Base-by-base conservation (phyloP, 2,329 filamentous ascomycete genomes). In the Verticillium isaacii region DNA sequence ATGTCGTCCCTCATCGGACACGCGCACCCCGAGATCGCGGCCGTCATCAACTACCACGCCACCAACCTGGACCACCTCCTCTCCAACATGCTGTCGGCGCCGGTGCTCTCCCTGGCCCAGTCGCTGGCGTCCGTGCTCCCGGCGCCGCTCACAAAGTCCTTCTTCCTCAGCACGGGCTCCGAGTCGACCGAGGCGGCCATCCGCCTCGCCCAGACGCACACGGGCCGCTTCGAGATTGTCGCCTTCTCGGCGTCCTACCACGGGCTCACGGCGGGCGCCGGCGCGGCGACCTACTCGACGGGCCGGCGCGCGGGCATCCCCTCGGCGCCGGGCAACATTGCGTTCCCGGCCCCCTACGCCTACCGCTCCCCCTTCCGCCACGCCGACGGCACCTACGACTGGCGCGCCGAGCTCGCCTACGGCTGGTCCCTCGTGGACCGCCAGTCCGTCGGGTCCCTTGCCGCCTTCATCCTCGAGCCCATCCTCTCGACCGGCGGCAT, bases 191-290 rank as follows among this genome's bases (percentile, higher is more conserved):
- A 89, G 65, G 85, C 85, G 5, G 86, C 85, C 0, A 86, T 89
- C 64, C 84, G 85, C 61, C 79, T 89, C 67, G 86, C 86, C 3
- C 89, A 89, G 69, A 73, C 78, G 34, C 84, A 82, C 66, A 89
- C 86, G 0, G 85, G 85, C 2, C 87, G 84, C 50, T 89, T 85
- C 65, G 86, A 89, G 69, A 80, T 89, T 59, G 83, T 89, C 3
- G 86, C 78, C 0, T 75, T 89, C 59, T 78, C 78, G 0, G 80
- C 81, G 0, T 84, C 82, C 61, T 89, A 82, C 72, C 86, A 89
- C 71, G 86, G 87, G 25, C 74, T 89, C 63, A 89, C 85, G 0
- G 76, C 76, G 5, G 82, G 76, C 3, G 77, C 85, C 0, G 73
- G 78, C 0, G 77, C 78, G 0, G 82, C 85, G 0, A 82, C 82